Conservation (phyloP, 352 stramenopile genomes). For the Aphanomyces invadans region DNA sequence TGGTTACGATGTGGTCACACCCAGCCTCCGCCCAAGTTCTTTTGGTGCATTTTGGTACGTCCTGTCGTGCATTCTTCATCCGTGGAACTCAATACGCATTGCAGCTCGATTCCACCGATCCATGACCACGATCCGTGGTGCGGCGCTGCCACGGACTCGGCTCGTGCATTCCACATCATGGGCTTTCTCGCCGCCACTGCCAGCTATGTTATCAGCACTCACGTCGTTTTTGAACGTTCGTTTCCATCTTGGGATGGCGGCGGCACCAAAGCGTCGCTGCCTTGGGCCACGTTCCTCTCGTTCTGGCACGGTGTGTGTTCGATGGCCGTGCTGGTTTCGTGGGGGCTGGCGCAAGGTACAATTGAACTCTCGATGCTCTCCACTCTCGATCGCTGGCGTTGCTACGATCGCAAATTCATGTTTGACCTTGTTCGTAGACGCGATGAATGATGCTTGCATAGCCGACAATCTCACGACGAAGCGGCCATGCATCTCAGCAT, state of each 20-base stretch:
- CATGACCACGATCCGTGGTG: constrained; percentile 56
- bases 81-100: background rate
- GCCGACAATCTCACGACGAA: constrained; percentile 39
- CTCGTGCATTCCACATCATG: constrained; percentile 42
- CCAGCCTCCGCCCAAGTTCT: constrained; percentile 26
- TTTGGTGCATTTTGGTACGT: constrained; percentile 34
- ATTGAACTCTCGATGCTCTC: constrained; percentile 18
- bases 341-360: constrained; percentile 43
- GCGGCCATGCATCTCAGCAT: constrained; percentile 48
- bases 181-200: constrained; percentile 44
- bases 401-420: too few relatives aligned
- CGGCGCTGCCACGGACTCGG: constrained; percentile 37
- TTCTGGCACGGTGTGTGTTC: constrained; percentile 38
- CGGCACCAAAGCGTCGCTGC: constrained; percentile 49
- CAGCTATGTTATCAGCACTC: constrained; percentile 48
- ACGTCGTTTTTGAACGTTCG: constrained; percentile 46
- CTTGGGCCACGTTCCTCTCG: constrained; percentile 43
- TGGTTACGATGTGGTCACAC: constrained; percentile 29
- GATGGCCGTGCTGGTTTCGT: constrained; percentile 45
- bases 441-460: constrained; percentile 38
- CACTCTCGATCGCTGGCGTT: too few relatives aligned
- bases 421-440: too few relatives aligned
- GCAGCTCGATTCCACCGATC: constrained; percentile 36
- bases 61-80: background rate
- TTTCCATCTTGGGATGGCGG: constrained; percentile 69